Conservation (phyloP, 2,329 filamentous ascomycete species). For the Byssochlamys sp. region DNA sequence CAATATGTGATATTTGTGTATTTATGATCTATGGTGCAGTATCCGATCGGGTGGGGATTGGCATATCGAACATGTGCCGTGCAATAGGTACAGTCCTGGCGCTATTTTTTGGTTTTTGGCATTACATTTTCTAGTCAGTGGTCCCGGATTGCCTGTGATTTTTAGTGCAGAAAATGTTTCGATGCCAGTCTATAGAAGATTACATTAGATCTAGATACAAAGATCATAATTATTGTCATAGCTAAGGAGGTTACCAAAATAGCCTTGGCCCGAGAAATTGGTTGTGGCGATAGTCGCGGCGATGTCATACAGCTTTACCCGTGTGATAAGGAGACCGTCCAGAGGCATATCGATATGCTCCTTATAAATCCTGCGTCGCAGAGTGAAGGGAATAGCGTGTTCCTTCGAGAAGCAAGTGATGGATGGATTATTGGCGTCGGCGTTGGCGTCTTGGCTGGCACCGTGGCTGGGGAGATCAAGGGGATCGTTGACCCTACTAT, state of each 20-base stretch:
- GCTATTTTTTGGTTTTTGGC: too few relatives aligned
- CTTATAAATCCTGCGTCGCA: constrained; percentile 31
- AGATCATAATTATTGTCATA: too few relatives aligned
- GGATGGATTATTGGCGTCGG: constrained; percentile 45
- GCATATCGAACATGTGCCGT: too few relatives aligned
- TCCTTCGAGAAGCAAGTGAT: constrained; percentile 41
- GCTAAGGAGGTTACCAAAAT: constrained; percentile 18
- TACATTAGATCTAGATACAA: too few relatives aligned
- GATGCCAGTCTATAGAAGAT: too few relatives aligned
- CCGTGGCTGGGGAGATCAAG: constrained; percentile 23
- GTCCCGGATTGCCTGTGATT: too few relatives aligned
- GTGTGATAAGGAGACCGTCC: constrained; percentile 57
- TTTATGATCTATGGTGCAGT: too few relatives aligned
- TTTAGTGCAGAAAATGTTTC: too few relatives aligned
- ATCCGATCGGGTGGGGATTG: too few relatives aligned
- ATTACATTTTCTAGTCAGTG: too few relatives aligned
- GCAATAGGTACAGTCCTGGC: too few relatives aligned
- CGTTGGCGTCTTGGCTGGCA: constrained; percentile 37
- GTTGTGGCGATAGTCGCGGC: constrained; percentile 64
- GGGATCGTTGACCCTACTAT: constrained; percentile 15
- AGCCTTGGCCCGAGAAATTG: constrained; percentile 43
- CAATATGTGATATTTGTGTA: too few relatives aligned
- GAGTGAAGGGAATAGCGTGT: constrained; percentile 39
- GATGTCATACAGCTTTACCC: constrained; percentile 69
- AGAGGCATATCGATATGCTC: constrained; percentile 54